These are phyloP conservation scores for Talaromyces marneffei DNA, from an alignment of 2,329 filamentous ascomycete species.

Conservation along the genomic window DNA sequence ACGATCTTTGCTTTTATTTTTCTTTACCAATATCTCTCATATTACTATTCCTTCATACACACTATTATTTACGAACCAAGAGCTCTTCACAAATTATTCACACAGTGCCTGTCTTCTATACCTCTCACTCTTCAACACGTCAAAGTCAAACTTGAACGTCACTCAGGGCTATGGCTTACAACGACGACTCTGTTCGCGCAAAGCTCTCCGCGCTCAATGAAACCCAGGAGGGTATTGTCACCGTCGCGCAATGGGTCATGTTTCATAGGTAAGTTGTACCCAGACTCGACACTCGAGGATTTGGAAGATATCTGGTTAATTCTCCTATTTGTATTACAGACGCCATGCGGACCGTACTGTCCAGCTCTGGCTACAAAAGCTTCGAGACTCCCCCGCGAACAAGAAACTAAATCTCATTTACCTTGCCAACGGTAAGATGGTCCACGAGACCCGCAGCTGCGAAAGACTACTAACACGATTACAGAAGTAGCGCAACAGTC, in stretches of 20 bases:
- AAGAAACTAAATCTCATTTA: slow-evolving; percentile 91
- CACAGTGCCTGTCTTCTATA: neutral
- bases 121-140: neutral
- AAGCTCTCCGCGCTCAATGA: slow-evolving; percentile 95
- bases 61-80: neutral
- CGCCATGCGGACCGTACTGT: slow-evolving; percentile 89
- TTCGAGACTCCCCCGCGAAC: slow-evolving; percentile 78
- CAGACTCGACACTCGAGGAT: neutral
- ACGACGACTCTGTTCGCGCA: slow-evolving; percentile 87
- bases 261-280: slow-evolving; percentile 76
- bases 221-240: slow-evolving; percentile 93
- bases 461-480: slow-evolving; percentile 21
- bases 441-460: neutral
- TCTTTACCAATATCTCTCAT: too few species aligned
- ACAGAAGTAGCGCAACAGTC: slow-evolving; percentile 93
- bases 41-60: neutral
- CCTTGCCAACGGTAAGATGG: slow-evolving; percentile 74
- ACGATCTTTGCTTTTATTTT: neutral
- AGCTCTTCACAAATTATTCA: neutral
- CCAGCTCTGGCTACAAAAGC: slow-evolving; percentile 80
- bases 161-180: slow-evolving; percentile 69
- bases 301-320: neutral
- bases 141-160: neutral
- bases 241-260: slow-evolving; percentile 98
- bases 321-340: slow-evolving; percentile 43